Conservation (phyloP, 2,329 filamentous ascomycete genomes). For the Penicillium sp. region DNA sequence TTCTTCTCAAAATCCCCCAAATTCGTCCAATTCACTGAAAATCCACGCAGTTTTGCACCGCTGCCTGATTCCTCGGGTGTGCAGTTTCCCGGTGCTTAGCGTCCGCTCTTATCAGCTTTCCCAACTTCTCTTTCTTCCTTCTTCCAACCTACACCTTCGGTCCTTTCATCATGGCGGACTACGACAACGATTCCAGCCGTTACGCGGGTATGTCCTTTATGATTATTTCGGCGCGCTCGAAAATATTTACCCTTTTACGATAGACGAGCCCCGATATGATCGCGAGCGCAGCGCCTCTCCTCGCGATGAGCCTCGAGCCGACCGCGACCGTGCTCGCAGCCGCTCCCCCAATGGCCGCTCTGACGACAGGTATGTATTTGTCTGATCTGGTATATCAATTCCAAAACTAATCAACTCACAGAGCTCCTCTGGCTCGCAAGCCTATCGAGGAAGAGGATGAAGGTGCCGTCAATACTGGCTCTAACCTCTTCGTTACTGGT, state of each 20-base stretch:
- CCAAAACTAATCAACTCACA: slow-evolving; percentile 10
- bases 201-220: slow-evolving; percentile 52
- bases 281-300: slow-evolving; percentile 61
- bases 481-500: slow-evolving; percentile 96
- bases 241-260: not conserved
- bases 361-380: slow-evolving; percentile 42
- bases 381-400: not conserved
- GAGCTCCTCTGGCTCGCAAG: slow-evolving; percentile 43
- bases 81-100: slow-evolving; percentile 16
- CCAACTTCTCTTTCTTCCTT: slow-evolving; percentile 19
- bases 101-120: slow-evolving; percentile 13
- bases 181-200: slow-evolving; percentile 56
- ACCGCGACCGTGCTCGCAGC: slow-evolving; percentile 53
- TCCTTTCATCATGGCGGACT: slow-evolving; percentile 45
- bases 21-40: not conserved
- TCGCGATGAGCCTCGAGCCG: slow-evolving; percentile 47
- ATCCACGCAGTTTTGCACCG: not conserved
- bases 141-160: slow-evolving; percentile 16
- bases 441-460: slow-evolving; percentile 53
- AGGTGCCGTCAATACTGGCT: slow-evolving; percentile 80
- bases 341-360: slow-evolving; percentile 54
- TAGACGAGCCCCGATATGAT: slow-evolving; percentile 55
- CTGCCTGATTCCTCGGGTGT: slow-evolving; percentile 14
- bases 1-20: not conserved
- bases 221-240: not conserved